Conservation (phyloP, 805 yeast species). For the Ogataea chonburiensis region DNA sequence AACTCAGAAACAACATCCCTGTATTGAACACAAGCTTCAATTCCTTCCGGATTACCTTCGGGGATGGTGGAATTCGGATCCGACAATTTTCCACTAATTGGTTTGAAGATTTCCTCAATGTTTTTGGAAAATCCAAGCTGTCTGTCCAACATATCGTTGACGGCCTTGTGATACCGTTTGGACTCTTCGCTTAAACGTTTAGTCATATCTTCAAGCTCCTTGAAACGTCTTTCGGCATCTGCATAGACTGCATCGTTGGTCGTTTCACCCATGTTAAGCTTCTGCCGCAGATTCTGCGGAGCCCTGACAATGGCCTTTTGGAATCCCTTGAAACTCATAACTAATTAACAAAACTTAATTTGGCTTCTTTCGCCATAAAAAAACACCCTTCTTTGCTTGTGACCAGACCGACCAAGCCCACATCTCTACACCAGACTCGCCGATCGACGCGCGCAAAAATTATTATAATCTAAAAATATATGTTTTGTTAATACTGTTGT, state of each 20-base stretch:
- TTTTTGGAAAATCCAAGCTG: slow-evolving; percentile 95
- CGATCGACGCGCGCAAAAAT: slow-evolving; percentile 11
- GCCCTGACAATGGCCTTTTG: slow-evolving; percentile 80
- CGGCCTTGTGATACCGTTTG: slow-evolving; percentile 85
- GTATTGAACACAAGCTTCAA: slow-evolving; percentile 90
- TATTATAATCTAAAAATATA: slow-evolving; percentile 7
- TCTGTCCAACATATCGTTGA: slow-evolving; percentile 88
- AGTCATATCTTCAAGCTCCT: slow-evolving; percentile 86
- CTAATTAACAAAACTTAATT: neutral
- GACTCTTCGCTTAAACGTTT: slow-evolving; percentile 88
- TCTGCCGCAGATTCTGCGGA: slow-evolving; percentile 88
- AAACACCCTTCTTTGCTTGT: neutral
- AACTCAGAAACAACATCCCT: slow-evolving; percentile 83
- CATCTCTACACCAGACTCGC: slow-evolving; percentile 8
- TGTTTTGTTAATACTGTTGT: slow-evolving; percentile 8
- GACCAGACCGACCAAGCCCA: slow-evolving; percentile 1
- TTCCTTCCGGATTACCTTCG: slow-evolving; percentile 96
- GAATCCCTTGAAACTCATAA: slow-evolving; percentile 89
- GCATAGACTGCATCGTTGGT: slow-evolving; percentile 86
- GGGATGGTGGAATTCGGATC: slow-evolving; percentile 85
- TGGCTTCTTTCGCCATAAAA: slow-evolving; percentile 4
- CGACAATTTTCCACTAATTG: slow-evolving; percentile 86
- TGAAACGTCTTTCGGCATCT: slow-evolving; percentile 96
- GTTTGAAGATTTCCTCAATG: slow-evolving; percentile 93
- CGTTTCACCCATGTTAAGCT: slow-evolving; percentile 79